Evolutionary conservation across 2,329 filamentous ascomycete genomes (phyloP).

Genomic region (Fusarium xylarioides): DNA sequence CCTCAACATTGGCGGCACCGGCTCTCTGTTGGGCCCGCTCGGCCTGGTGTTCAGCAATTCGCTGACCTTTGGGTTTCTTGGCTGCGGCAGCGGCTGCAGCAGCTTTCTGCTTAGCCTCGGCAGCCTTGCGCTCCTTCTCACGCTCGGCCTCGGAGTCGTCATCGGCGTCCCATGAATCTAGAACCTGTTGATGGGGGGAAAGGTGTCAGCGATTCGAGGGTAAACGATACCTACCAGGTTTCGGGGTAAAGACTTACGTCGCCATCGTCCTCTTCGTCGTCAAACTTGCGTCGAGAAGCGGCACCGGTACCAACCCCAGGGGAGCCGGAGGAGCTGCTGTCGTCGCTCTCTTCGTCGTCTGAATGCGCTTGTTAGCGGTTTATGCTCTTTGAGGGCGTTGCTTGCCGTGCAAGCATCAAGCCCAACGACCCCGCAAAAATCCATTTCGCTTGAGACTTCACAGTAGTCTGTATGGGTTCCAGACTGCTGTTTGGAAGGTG

Average conservation of each 20-base stretch:
- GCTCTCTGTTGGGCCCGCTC: slow-evolving; percentile 62
- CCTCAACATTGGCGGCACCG: slow-evolving; percentile 66
- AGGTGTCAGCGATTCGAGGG: neutral
- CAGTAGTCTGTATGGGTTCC: neutral
- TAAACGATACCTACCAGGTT: neutral
- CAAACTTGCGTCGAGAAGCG: slow-evolving; percentile 70
- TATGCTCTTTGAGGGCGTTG: neutral
- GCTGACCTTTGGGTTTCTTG: slow-evolving; percentile 89
- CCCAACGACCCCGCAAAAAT: slow-evolving; percentile 19
- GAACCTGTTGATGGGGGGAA: slow-evolving; percentile 66
- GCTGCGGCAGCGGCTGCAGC: slow-evolving; percentile 87
- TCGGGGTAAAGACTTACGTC: slow-evolving; percentile 67
- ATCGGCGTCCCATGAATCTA: slow-evolving; percentile 96
- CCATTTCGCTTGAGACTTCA: slow-evolving; percentile 17
- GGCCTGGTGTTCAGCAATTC: slow-evolving; percentile 81
- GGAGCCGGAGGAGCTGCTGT: slow-evolving; percentile 48
- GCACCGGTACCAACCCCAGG: slow-evolving; percentile 51
- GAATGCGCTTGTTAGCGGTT: slow-evolving; percentile 18
- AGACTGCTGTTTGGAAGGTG: neutral
- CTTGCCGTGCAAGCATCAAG: neutral
- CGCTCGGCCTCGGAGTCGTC: slow-evolving; percentile 97
- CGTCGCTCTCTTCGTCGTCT: slow-evolving; percentile 55
- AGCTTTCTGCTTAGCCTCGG: slow-evolving; percentile 86
- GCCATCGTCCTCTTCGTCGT: slow-evolving; percentile 87
- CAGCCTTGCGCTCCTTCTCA: slow-evolving; percentile 90